These are phyloP conservation scores for Teratosphaeria zuluensis DNA, from an alignment of 2,329 filamentous ascomycete species.

Conservation along the genomic window DNA sequence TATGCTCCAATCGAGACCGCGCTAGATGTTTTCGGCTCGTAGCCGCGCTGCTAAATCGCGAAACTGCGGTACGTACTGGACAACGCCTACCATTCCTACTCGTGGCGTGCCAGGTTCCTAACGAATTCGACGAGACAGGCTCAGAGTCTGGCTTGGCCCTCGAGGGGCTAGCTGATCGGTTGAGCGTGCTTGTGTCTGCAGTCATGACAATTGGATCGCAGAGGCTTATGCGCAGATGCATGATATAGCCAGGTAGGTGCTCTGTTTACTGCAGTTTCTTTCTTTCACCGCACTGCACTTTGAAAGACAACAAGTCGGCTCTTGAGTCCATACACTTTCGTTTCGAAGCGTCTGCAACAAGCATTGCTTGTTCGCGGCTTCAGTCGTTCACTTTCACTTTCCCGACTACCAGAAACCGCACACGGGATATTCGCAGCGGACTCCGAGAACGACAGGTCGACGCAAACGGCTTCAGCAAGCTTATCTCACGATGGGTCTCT, in stretches of 20 bases:
- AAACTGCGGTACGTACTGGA: not conserved
- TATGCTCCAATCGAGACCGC: not conserved
- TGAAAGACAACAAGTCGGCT: constrained; percentile 2
- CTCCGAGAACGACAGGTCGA: not conserved
- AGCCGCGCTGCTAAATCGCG: not conserved
- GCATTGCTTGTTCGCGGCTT: constrained; percentile 6
- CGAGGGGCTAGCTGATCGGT: not conserved
- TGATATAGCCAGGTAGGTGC: not conserved
- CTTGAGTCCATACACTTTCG: constrained; percentile 3
- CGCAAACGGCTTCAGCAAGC: not conserved
- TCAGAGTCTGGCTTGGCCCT: not conserved
- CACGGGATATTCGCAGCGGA: not conserved
- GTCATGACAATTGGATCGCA: not conserved
- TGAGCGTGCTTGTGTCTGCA: not conserved
- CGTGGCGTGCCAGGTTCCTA: not conserved
- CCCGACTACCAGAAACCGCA: not conserved
- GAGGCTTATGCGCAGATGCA: not conserved
- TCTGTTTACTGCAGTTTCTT: not conserved
- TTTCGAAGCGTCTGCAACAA: constrained; percentile 5
- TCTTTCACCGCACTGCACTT: not conserved
- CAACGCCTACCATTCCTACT: not conserved
- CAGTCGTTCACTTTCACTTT: constrained; percentile 2
- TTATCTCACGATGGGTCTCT: constrained; percentile 26
- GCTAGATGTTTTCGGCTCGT: not conserved
- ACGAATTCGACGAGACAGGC: not conserved